phyloP scores from a whole-genome alignment of 2,329 filamentous ascomycete genomes.

The Claviceps sp. region DNA sequence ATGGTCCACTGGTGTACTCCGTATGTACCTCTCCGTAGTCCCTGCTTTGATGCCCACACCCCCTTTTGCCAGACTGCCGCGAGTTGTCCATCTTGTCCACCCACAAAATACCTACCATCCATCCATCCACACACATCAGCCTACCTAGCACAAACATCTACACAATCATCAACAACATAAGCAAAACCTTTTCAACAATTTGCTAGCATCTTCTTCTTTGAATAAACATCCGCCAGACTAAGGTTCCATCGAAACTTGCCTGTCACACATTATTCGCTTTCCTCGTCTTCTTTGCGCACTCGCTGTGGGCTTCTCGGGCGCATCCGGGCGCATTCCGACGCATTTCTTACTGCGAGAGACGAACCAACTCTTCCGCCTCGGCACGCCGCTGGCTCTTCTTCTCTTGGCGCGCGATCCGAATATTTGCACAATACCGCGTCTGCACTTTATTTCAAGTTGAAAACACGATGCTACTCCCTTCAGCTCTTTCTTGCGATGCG shows the following conservation, averaged over 20 bases:
- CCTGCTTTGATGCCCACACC: background rate
- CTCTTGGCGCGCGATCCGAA: background rate
- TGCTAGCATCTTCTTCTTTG: background rate
- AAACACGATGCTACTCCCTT: slow-evolving; percentile 42
- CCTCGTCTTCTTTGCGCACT: background rate
- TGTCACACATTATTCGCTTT: background rate
- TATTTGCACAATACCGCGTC: background rate
- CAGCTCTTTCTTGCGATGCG: slow-evolving; percentile 43
- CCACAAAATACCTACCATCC: background rate
- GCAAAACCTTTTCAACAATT: background rate
- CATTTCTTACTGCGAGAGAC: background rate
- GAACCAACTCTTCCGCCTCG: background rate
- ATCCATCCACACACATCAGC: background rate
- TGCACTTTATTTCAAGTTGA: background rate
- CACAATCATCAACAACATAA: background rate
- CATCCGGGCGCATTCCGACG: slow-evolving; percentile 4
- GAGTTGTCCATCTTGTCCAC: too few species aligned
- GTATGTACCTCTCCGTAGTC: too few species aligned
- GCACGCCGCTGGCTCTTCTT: background rate
- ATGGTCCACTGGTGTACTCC: background rate
- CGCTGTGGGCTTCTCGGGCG: background rate
- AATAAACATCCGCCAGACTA: background rate
- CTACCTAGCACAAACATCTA: background rate
- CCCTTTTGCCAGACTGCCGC: background rate
- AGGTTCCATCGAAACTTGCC: background rate